phyloP scores from a whole-genome alignment of 2,329 filamentous ascomycete species.

The Epichloe brachyelytri region DNA sequence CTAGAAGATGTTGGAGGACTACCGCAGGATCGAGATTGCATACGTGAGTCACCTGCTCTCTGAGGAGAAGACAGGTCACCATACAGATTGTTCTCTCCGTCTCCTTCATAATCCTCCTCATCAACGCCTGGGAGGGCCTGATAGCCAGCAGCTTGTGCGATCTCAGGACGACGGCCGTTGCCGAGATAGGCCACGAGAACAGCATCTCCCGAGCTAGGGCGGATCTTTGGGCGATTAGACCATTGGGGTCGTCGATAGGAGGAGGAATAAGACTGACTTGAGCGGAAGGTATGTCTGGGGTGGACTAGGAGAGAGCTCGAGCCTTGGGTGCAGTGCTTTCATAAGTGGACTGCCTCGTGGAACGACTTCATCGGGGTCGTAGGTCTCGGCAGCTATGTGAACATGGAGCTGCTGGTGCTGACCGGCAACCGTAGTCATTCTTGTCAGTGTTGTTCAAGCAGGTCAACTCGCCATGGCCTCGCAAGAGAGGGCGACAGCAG shows the following conservation, averaged over 20 bases:
- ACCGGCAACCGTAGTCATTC: constrained; percentile 27
- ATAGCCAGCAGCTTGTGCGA: constrained; percentile 44
- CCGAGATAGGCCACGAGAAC: constrained; percentile 54
- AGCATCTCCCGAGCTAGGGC: constrained; percentile 47
- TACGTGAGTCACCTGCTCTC: neutral
- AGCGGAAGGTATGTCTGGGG: constrained; percentile 23
- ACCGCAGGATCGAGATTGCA: neutral
- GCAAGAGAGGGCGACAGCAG: constrained; percentile 2
- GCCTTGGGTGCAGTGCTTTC: constrained; percentile 20
- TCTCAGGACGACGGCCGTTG: constrained; percentile 50
- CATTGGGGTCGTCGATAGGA: constrained; percentile 29
- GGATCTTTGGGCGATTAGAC: constrained; percentile 40
- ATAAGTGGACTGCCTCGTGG: constrained; percentile 28
- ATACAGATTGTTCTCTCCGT: constrained; percentile 15
- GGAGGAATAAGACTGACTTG: constrained; percentile 22
- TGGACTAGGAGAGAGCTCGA: constrained; percentile 20
- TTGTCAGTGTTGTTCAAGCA: constrained; percentile 17
- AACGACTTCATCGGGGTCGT: constrained; percentile 31
- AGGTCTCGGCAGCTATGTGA: constrained; percentile 21
- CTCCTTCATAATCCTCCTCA: constrained; percentile 25
- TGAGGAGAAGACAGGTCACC: neutral
- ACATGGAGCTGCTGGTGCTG: constrained; percentile 19
- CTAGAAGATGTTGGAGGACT: neutral
- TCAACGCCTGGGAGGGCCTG: constrained; percentile 36
- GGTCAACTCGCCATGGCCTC: constrained; percentile 23